Evolutionary conservation across 148 eudicot species (phyloP), one percentile per base, ranked within the genome.

Genomic region (Drosera capensis): DNA sequence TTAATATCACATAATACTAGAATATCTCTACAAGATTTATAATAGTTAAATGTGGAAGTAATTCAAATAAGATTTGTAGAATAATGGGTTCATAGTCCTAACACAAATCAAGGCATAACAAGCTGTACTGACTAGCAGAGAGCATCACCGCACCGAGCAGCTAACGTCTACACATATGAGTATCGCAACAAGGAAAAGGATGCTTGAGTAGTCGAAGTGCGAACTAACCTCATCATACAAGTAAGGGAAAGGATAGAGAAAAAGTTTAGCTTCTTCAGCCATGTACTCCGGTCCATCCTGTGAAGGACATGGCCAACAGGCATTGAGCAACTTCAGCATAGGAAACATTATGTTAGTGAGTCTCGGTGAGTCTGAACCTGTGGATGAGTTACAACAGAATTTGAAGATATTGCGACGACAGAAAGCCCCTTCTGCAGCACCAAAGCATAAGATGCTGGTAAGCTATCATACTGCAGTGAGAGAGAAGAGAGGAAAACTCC

Each of bases 271-370:
- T 20, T 85, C 99, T 71, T 85, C 86, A 28, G 94, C 90, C 94
- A 92, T 85, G 49, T 65, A 72, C 36, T 74, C 72, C 25, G 99
- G 99, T 65, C 99, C 99, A 65, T 92, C 99, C 95, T 92, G 80
- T 57, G 55, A 72, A 46, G 40, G 68, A 56, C 29, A 65, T 52
- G 23, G 49, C 19, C 48, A 39, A 40, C 20, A 40, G 40, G 49
- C 26, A 64, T 55, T 54, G 43, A 49, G 41, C 18, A 45, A 42
- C 59, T 63, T 39, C 51, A 18, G 51, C 42, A 64, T 23, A 49
- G 46, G 36, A 53, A 51, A 58, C 47, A 52, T 62, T 45, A 53
- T 66, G 59, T 13, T 49, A 52, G 17, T 44, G 49, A 28, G 24
- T 58, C 49, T 56, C 60, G 58, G 45, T 51, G 65, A 71, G 39